Evolutionary conservation across 1,139 yeast species (phyloP).

Genomic region (Geotrichum restrictum): DNA sequence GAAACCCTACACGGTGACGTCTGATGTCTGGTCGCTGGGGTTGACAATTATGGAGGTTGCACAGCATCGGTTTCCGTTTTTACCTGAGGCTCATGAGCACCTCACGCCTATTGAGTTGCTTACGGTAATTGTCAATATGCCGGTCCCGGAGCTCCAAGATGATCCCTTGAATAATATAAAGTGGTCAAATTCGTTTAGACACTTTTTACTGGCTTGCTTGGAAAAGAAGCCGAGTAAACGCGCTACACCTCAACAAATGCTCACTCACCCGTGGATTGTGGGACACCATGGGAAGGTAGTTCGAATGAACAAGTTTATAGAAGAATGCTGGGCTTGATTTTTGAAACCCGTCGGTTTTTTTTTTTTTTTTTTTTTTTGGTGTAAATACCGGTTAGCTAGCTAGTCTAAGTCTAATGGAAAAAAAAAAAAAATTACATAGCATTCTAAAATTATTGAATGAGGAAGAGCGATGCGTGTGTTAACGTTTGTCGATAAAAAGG

Average conservation of each 20-base stretch:
- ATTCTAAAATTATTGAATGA: neutral
- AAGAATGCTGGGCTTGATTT: conserved; percentile 60
- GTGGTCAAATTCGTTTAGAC: conserved; percentile 83
- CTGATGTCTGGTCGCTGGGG: conserved; percentile 96
- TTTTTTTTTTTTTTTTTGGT: too few relatives aligned
- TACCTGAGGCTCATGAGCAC: conserved; percentile 47
- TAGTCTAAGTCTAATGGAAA: neutral
- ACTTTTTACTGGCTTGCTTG: conserved; percentile 74
- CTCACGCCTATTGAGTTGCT: conserved; percentile 80
- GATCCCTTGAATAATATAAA: conserved; percentile 68
- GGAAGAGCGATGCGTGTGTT: too few relatives aligned
- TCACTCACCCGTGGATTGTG: conserved; percentile 84
- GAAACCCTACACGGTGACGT: conserved; percentile 87
- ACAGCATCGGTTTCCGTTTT: conserved; percentile 75
- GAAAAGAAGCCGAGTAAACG: conserved; percentile 74
- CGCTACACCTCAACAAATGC: conserved; percentile 90
- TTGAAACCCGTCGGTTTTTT: too few relatives aligned
- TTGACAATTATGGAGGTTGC: conserved; percentile 89
- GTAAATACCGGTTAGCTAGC: too few relatives aligned
- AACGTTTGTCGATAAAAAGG: too few relatives aligned
- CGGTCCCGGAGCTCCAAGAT: conserved; percentile 71
- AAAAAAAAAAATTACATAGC: neutral
- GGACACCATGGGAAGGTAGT: conserved; percentile 69
- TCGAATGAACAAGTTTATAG: conserved; percentile 81
- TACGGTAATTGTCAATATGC: conserved; percentile 71